Evolutionary conservation across 208 protist species (phyloP).

Genomic region (Leishmania tarentolae): DNA sequence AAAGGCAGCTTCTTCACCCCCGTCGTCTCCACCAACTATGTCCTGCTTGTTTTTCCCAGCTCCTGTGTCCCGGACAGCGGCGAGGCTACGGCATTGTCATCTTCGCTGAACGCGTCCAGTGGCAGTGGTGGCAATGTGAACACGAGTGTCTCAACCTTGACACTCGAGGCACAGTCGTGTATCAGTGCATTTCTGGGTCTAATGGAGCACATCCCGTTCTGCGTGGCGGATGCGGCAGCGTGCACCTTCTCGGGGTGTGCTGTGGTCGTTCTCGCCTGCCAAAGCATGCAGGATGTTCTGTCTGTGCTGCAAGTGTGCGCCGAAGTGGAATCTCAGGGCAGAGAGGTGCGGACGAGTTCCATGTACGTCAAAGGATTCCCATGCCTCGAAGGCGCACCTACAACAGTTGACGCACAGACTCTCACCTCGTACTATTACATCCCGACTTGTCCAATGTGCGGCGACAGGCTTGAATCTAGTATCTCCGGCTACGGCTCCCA

Average conservation of each 20-base stretch:
- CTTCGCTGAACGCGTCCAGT: neutral
- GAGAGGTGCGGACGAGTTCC: slow-evolving; percentile 34
- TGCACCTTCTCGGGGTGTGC: slow-evolving; percentile 58
- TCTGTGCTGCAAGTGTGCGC: slow-evolving; percentile 44
- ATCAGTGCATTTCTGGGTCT: slow-evolving; percentile 30
- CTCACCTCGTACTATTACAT: slow-evolving; percentile 68
- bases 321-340: slow-evolving; percentile 34
- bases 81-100: neutral
- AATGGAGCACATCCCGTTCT: slow-evolving; percentile 25
- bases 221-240: slow-evolving; percentile 48
- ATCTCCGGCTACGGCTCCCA: slow-evolving; percentile 56
- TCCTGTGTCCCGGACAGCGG: slow-evolving; percentile 13
- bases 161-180: slow-evolving; percentile 41
- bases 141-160: neutral
- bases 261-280: slow-evolving; percentile 49
- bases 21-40: slow-evolving; percentile 65
- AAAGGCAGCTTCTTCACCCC: slow-evolving; percentile 81
- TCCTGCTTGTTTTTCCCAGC: slow-evolving; percentile 70
- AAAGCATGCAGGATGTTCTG: slow-evolving; percentile 51
- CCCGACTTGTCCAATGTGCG: slow-evolving; percentile 78
- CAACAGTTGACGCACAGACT: slow-evolving; percentile 4
- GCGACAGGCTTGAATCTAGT: slow-evolving; percentile 72
- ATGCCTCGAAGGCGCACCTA: slow-evolving; percentile 27
- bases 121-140: neutral
- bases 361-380: slow-evolving; percentile 47